phyloP scores from a whole-genome alignment of 163 green algal genomes.

The Scenedesmus sp. region DNA sequence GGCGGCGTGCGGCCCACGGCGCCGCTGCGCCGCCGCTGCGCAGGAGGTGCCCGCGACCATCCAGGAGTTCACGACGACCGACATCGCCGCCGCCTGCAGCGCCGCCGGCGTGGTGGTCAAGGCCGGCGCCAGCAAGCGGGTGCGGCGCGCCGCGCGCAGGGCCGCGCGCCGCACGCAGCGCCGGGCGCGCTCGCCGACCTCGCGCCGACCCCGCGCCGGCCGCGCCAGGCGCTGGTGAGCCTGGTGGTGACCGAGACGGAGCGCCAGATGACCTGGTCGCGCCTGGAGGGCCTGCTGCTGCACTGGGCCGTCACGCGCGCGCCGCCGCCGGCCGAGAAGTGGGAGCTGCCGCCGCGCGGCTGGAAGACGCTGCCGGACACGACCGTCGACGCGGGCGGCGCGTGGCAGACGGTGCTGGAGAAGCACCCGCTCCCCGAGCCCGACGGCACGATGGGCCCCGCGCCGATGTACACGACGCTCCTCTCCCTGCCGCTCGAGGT shows the following conservation, averaged over 20 bases:
- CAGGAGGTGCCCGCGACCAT: conserved; percentile 22
- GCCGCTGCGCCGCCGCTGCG: not conserved
- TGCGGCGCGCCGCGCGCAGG: not conserved
- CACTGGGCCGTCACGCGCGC: conserved; percentile 44
- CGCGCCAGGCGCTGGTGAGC: conserved; percentile 25
- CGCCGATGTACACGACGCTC: conserved; percentile 47
- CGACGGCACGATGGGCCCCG: conserved; percentile 15
- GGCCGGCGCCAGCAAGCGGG: conserved; percentile 6
- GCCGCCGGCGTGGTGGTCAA: conserved; percentile 21
- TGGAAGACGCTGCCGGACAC: conserved; percentile 48
- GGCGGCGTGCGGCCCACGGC: too few relatives aligned
- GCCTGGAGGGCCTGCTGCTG: conserved; percentile 47
- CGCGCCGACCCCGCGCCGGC: not conserved
- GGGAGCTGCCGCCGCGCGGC: conserved; percentile 44
- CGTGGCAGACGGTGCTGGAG: conserved; percentile 45
- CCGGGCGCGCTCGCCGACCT: not conserved
- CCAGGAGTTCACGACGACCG: conserved; percentile 43
- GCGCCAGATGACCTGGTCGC: conserved; percentile 45
- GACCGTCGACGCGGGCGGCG: conserved; percentile 42
- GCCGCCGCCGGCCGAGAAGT: conserved; percentile 22
- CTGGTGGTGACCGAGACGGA: conserved; percentile 47
- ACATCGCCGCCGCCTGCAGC: conserved; percentile 40
- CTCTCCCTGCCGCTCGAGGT: conserved; percentile 33
- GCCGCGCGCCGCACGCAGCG: not conserved
- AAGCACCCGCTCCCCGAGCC: conserved; percentile 42